These are phyloP conservation scores for Pseudocercospora fijiensis DNA, from an alignment of 2,329 filamentous ascomycete species.

Conservation along the genomic window DNA sequence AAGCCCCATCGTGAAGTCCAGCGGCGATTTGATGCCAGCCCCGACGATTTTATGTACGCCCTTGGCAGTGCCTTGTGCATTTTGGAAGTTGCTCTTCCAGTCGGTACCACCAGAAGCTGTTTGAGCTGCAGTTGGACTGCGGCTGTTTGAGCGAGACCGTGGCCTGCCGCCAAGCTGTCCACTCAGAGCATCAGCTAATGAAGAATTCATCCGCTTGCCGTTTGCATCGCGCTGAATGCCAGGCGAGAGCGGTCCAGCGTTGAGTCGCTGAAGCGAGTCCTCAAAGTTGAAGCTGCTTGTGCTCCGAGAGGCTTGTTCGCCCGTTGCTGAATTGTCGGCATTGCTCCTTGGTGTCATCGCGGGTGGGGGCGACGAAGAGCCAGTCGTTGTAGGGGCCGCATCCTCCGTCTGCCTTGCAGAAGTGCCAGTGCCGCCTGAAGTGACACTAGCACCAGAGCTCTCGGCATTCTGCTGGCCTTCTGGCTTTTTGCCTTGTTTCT, in stretches of 20 bases:
- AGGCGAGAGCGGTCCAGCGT: slow-evolving; percentile 27
- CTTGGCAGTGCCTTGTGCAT: slow-evolving; percentile 36
- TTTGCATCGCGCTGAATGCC: slow-evolving; percentile 10
- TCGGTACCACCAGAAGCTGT: slow-evolving; percentile 19
- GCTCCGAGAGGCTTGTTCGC: slow-evolving; percentile 18
- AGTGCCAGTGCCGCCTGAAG: slow-evolving; percentile 15
- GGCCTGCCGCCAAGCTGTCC: slow-evolving; percentile 23
- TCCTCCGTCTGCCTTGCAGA: slow-evolving; percentile 11
- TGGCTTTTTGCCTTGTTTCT: slow-evolving; percentile 26
- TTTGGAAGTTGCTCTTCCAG: slow-evolving; percentile 28
- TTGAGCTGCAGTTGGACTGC: slow-evolving; percentile 18
- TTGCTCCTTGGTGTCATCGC: slow-evolving; percentile 19
- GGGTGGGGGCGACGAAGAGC: slow-evolving; percentile 14
- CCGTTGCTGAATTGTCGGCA: slow-evolving; percentile 14
- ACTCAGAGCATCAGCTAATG: slow-evolving; percentile 29
- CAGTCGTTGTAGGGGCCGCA: background rate
- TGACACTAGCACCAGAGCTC: slow-evolving; percentile 13
- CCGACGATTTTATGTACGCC: slow-evolving; percentile 40
- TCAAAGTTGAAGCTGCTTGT: slow-evolving; percentile 35
- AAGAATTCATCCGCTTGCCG: slow-evolving; percentile 18
- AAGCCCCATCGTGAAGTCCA: slow-evolving; percentile 80
- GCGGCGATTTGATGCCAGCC: slow-evolving; percentile 65
- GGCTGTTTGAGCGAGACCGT: slow-evolving; percentile 28
- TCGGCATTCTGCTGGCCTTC: slow-evolving; percentile 13
- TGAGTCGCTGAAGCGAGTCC: slow-evolving; percentile 33